Percentiles rank a stretch among this genome's conserved stretches.
Conservation (phyloP, 768 basidiomycete species). For the Leccinum ochraceum region DNA sequence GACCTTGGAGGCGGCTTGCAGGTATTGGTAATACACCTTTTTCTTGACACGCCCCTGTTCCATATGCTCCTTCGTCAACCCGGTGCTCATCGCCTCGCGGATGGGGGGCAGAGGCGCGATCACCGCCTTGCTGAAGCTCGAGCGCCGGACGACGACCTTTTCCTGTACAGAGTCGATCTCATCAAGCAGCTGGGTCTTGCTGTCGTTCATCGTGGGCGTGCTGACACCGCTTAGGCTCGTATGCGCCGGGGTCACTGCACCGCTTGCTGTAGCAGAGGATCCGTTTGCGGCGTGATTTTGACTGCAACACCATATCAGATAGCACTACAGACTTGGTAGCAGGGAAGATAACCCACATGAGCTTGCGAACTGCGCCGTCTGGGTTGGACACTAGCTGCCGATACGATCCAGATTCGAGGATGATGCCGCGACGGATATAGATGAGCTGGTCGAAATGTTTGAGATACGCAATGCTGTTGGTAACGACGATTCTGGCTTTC, state of each 20-base stretch:
- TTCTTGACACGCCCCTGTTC: slow-evolving; percentile 82
- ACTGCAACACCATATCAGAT: slow-evolving; percentile 24
- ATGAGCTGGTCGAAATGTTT: slow-evolving; percentile 72
- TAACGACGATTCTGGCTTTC: slow-evolving; percentile 85
- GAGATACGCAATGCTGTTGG: slow-evolving; percentile 85
- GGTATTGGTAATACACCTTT: slow-evolving; percentile 75
- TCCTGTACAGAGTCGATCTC: slow-evolving; percentile 44
- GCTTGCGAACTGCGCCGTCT: slow-evolving; percentile 67
- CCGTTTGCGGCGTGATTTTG: slow-evolving; percentile 47
- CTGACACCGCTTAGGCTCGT: slow-evolving; percentile 26
- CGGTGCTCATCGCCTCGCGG: slow-evolving; percentile 43
- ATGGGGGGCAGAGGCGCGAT: slow-evolving; percentile 44
- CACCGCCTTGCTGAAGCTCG: slow-evolving; percentile 58
- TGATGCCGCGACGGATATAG: slow-evolving; percentile 79
- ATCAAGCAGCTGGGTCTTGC: slow-evolving; percentile 28
- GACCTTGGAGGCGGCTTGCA: slow-evolving; percentile 72
- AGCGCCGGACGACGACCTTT: slow-evolving; percentile 55
- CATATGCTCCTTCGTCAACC: slow-evolving; percentile 65
- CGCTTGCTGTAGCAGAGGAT: slow-evolving; percentile 46
- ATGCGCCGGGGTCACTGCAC: slow-evolving; percentile 47
- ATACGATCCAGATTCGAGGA: slow-evolving; percentile 76
- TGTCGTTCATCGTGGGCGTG: slow-evolving; percentile 23
- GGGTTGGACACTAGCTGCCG: slow-evolving; percentile 55
- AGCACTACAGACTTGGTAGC: not conserved
- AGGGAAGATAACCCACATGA: slow-evolving; percentile 52